These are phyloP conservation scores for Fraxinus platypoda DNA, from an alignment of 305 asterid species.

Conservation along the genomic window DNA sequence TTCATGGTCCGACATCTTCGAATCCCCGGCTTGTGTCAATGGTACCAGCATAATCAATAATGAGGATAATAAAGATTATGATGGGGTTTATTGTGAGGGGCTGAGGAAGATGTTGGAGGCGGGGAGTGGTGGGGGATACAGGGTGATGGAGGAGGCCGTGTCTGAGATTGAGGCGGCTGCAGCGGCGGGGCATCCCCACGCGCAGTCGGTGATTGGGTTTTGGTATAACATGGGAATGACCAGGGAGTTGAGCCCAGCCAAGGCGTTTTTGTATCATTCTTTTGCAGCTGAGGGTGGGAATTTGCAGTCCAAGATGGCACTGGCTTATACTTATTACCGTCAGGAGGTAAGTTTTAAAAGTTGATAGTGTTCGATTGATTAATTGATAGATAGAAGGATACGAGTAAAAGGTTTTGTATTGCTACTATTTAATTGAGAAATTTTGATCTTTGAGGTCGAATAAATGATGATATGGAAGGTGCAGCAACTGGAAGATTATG, in stretches of 20 bases:
- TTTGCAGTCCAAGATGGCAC: conserved; percentile 83
- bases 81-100: conserved; percentile 50
- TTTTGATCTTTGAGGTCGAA: not conserved
- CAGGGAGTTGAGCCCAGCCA: conserved; percentile 67
- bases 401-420: not conserved
- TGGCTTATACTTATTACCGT: conserved; percentile 65
- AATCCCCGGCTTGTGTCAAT: conserved; percentile 41
- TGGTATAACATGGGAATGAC: conserved; percentile 73
- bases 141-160: conserved; percentile 73
- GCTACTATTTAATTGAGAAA: not conserved
- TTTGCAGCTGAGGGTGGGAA: conserved; percentile 90
- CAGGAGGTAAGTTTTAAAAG: conserved; percentile 53
- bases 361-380: not conserved
- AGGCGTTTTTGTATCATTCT: conserved; percentile 64
- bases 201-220: conserved; percentile 79
- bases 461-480: not conserved
- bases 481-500: not conserved
- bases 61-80: conserved; percentile 28
- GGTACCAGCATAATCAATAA: not conserved
- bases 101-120: conserved; percentile 75
- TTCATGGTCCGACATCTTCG: conserved; percentile 89
- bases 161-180: conserved; percentile 67
- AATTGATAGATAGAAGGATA: not conserved
- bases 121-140: conserved; percentile 59
- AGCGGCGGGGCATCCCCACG: conserved; percentile 64